Conservation (phyloP, 305 asterid genomes). For the Rubia tinctorum region DNA sequence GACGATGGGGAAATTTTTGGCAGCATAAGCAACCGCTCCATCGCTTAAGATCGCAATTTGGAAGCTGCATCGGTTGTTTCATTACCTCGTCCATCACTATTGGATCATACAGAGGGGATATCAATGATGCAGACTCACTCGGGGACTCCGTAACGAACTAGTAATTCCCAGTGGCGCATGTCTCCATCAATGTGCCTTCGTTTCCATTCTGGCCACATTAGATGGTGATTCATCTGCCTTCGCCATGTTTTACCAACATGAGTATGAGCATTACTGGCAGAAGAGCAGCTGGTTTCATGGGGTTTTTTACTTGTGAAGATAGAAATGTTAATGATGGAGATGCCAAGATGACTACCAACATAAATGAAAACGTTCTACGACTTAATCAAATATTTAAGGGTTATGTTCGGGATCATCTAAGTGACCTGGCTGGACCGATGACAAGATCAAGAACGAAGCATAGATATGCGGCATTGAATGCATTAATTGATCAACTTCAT, state of each 20-base stretch:
- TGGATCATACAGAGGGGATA: slow-evolving; percentile 3
- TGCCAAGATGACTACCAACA: no score
- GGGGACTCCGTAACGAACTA: not conserved
- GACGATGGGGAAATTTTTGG: slow-evolving; percentile 60
- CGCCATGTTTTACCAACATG: not conserved
- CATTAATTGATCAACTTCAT: no score
- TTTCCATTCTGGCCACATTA: slow-evolving; percentile 28
- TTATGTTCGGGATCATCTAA: no score
- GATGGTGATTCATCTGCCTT: slow-evolving; percentile 20
- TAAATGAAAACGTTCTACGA: no score
- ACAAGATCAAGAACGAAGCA: no score
- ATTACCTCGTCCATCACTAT: slow-evolving; percentile 37
- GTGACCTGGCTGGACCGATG: no score
- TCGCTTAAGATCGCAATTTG: slow-evolving; percentile 37
- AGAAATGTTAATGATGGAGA: no score
- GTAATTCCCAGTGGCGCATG: slow-evolving; percentile 21
- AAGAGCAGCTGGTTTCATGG: not conserved
- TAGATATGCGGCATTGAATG: no score
- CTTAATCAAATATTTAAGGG: no score
- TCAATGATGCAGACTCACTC: not conserved
- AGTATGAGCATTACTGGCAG: not conserved
- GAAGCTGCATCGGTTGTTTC: slow-evolving; percentile 62
- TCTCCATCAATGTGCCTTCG: slow-evolving; percentile 20
- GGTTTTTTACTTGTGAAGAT: no score
- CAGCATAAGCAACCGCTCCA: slow-evolving; percentile 39